A percentile compares a stretch with the other conserved stretches of the same genome.
These are phyloP conservation scores for Acorus gramineus DNA, from an alignment of 106 monocot species.

Conservation along the genomic window DNA sequence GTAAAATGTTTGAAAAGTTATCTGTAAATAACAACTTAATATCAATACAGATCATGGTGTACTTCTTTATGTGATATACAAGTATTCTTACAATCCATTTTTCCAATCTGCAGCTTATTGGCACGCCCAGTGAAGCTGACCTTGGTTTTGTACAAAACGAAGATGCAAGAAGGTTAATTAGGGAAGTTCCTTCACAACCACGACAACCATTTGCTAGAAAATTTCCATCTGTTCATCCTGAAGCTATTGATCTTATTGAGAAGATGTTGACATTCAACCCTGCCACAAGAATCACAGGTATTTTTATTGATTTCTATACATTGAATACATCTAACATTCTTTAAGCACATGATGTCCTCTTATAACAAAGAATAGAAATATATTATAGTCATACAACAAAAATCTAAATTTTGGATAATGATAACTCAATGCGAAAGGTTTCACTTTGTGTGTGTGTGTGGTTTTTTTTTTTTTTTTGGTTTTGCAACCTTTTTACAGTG, in stretches of 20 bases:
- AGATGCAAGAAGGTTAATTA: constrained; percentile 71
- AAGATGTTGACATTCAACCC: constrained; percentile 94
- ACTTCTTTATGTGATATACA: neutral
- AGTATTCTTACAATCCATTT: constrained; percentile 2
- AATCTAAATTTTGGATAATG: too few relatives aligned
- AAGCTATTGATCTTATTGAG: constrained; percentile 74
- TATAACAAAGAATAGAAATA: too few relatives aligned
- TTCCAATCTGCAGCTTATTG: constrained; percentile 37
- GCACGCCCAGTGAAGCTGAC: constrained; percentile 72
- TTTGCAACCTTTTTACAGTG: too few relatives aligned
- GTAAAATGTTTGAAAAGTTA: neutral
- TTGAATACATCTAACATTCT: too few relatives aligned
- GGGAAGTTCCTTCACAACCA: constrained; percentile 59
- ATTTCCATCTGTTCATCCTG: constrained; percentile 65
- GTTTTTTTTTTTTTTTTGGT: too few relatives aligned
- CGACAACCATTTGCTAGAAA: constrained; percentile 40
- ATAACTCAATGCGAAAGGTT: too few relatives aligned
- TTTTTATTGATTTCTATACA: neutral
- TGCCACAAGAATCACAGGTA: constrained; percentile 81
- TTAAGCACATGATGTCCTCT: too few relatives aligned
- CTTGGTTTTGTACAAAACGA: constrained; percentile 72
- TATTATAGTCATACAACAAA: too few relatives aligned
- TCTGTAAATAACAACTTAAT: neutral
- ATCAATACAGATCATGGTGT: neutral
- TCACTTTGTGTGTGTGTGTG: too few relatives aligned